Evolutionary conservation across 257 asterid genomes (phyloP).

Genomic region (Perilla frutescens): DNA sequence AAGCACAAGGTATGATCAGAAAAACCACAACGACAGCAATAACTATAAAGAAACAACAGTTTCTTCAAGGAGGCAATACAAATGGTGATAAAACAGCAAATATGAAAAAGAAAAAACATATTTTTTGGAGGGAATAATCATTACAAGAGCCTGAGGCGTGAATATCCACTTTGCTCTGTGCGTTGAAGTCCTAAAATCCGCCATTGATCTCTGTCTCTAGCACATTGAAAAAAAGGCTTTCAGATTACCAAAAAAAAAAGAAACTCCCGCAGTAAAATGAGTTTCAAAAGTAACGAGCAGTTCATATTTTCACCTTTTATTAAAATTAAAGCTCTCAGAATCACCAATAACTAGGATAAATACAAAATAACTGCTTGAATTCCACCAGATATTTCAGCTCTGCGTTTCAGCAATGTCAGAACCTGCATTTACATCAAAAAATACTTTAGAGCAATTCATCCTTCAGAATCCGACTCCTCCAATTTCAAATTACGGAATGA

Average conservation of each 20-base stretch:
- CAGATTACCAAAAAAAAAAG: background rate
- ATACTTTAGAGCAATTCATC: background rate
- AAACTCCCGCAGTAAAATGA: too few species aligned
- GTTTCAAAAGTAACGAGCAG: conserved; percentile 18
- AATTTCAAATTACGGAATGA: background rate
- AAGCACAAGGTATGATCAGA: conserved; percentile 6
- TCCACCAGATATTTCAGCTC: conserved; percentile 4
- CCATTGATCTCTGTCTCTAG: conserved; percentile 55
- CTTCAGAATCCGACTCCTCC: background rate
- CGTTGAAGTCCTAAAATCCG: conserved; percentile 84
- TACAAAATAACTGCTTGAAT: background rate
- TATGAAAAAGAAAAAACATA: background rate
- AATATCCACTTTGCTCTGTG: conserved; percentile 92
- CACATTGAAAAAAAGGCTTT: background rate
- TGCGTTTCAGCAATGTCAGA: background rate
- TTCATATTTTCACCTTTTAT: background rate
- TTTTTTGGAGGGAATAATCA: conserved; percentile 1
- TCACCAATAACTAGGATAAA: background rate
- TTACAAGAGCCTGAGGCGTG: conserved; percentile 79
- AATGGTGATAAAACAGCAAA: background rate
- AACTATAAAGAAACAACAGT: conserved; percentile 6
- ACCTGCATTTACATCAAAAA: conserved; percentile 7
- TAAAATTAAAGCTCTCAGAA: background rate
- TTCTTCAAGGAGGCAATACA: background rate
- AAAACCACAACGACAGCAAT: background rate